Base-by-base conservation (phyloP, 2,329 filamentous ascomycete species). In the Penicillium corylophilum region DNA sequence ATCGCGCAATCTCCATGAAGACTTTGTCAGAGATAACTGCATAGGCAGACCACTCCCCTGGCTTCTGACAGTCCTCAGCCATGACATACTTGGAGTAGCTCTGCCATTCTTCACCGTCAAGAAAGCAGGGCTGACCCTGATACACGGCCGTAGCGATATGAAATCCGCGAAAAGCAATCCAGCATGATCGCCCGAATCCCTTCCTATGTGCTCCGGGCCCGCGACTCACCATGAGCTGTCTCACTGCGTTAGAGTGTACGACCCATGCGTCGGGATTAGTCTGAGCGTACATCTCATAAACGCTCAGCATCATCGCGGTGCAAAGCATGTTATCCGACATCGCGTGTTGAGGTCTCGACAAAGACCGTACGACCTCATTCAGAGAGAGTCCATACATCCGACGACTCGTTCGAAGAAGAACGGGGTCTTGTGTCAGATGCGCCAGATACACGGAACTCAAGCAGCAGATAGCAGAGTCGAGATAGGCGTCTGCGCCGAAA, bases 261-360 rank as follows among this genome's bases (percentile, higher is more conserved):
- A 70, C 63, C 68, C 71, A 74, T 2, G 69, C 66, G 4, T 65
- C 59, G n/a, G 63, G 65, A 9, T 61, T 64, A 5, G 72, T 71
- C 29, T 65, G 67, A 12, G 70, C 66, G 46, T 71, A 71, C 67
- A 73, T 71, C 44, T 74, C 71, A 46, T 71, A 74, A 10, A 73
- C 67, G 10, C 65, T 71, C 8, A 74, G 63, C 40, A 74, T 62
- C 53, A 73, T 69, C 8, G 66, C 63, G 2, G 77, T 56, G 56
- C 68, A 56, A 22, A 72, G 28, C 68, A 64, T 60, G 54, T 70
- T 60, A 61, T 64, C 61, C 18, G 67, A 68, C 46, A 65, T 60
- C 0, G 66, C 67, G 6, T 59, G 57, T 2, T 63, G 56, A 4
- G 50, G 47, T 5, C 62, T 62, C 18, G 66, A 55, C 1, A 74